phyloP scores from a whole-genome alignment of 164 flowering plant genomes.

The Vitis amurensis region DNA sequence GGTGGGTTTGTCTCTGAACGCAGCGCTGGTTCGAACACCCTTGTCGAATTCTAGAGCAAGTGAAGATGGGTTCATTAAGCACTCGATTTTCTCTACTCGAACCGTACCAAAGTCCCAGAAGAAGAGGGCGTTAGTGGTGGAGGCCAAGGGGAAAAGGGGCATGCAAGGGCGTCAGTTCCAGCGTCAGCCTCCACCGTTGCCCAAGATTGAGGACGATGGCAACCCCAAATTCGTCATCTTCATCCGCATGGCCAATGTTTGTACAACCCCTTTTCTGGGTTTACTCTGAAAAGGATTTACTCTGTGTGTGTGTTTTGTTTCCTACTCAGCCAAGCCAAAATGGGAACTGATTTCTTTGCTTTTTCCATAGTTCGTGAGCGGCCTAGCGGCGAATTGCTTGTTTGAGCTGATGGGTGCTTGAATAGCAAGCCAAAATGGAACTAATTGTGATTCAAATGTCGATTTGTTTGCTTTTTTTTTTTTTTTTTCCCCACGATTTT shows the following conservation, averaged over 20 bases:
- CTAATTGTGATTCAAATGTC: too few relatives aligned
- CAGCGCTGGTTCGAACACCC: slow-evolving; percentile 53
- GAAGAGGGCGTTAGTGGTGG: slow-evolving; percentile 41
- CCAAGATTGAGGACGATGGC: slow-evolving; percentile 92
- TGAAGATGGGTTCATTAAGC: slow-evolving; percentile 38
- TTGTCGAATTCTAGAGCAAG: slow-evolving; percentile 35
- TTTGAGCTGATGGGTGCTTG: too few relatives aligned
- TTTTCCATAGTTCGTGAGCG: not conserved
- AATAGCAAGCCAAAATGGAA: too few relatives aligned
- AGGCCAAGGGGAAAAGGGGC: slow-evolving; percentile 82
- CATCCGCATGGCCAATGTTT: slow-evolving; percentile 83
- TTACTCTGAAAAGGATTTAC: too few relatives aligned
- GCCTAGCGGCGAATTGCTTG: too few relatives aligned
- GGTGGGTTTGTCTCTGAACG: slow-evolving; percentile 74
- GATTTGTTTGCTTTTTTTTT: not conserved
- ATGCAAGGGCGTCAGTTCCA: slow-evolving; percentile 66
- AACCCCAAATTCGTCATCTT: slow-evolving; percentile 87
- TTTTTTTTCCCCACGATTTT: too few relatives aligned
- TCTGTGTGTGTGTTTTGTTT: too few relatives aligned
- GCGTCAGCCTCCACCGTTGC: slow-evolving; percentile 56
- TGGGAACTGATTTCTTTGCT: not conserved
- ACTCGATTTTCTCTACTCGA: slow-evolving; percentile 43
- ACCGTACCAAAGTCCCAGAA: slow-evolving; percentile 13
- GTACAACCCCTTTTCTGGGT: slow-evolving; percentile 12
- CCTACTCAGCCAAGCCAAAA: too few relatives aligned